Base-by-base conservation (phyloP, 352 stramenopile genomes). In the Pseudoperonospora humuli region DNA sequence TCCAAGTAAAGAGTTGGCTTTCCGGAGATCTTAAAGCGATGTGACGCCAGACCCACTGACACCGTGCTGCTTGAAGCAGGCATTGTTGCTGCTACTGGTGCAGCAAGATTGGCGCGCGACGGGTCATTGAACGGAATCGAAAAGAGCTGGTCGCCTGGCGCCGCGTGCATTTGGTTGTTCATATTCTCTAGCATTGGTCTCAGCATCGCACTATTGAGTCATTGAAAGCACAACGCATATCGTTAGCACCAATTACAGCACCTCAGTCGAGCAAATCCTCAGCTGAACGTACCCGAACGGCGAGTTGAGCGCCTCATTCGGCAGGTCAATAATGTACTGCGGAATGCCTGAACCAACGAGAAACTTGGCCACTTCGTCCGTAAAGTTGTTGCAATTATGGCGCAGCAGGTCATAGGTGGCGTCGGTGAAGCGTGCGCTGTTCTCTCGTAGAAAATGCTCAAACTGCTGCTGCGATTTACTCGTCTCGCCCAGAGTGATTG, bases 371-470 rank as follows among this genome's bases (percentile, higher is more conserved):
- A 94, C 72, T 42, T 96, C 85, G 59, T 98, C 69, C 7, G 74
- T 89, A 55, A 98, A 98, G 59, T 98, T 97, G 72, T 98, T 98
- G 77, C 95, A 98, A 63, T 98, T 98, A 52, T 96, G 69, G 38
- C 70, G 58, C 31, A 98, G 77, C 37, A 98, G 69, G 55, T 98
- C 92, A 63, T 98, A 98, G 5, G 84, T 95, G 28, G 70, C 67
- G 7, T 67, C 69, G 15, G 82, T 95, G 61, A 94, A 98, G 18
- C 75, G 72, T n/a, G 76, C 54, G 28, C 62, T 82, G 42, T 87
- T 76, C 28, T 83, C 44, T 5, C 76, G 65, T 26, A 93, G 50
- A 29, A 95, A 98, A 3, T 61, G 48, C 43, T 97, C 81, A 35
- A 98, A 86, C 9, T 93, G 54, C 15, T 67, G 55, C 45, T 83